Base-by-base conservation (phyloP, 768 basidiomycete species). In the Galerina sulciceps region DNA sequence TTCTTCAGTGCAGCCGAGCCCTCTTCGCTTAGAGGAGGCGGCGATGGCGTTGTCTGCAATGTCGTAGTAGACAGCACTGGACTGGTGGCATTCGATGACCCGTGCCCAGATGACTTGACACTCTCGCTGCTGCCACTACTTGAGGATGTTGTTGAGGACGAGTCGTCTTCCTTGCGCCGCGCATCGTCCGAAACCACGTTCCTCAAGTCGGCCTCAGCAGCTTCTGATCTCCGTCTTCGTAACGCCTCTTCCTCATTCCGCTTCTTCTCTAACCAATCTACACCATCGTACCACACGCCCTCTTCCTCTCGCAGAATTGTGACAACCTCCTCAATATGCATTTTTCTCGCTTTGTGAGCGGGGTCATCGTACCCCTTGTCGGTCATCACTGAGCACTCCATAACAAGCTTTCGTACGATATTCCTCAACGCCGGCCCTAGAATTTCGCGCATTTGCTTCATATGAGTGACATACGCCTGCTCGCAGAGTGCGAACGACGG, bases 31-130 rank as follows among this genome's bases (percentile, higher is more conserved):
- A 71, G 65, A 23, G 89, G 89, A 0, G 89, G 86, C 0, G 90
- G 90, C 1, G 87, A 89, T 0, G 90, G 90, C 6, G 90, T 91
- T n/a, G 90, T 92, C 60, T 87, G 86, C 31, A 91, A 67, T 6
- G 90, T 92, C 8, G 87, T 83, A 1, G 88, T 88, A 11, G 88
- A 90, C 23, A 91, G 67, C 3, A 90, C 89, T 0, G 90, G 90
- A 62, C 89, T 90, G 17, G 90, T 90, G 41, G 71, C 59, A 70
- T 65, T 73, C 18, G 87, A 85, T 4, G 85, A 87, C 20, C 62
- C 67, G 43, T 65, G 60, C 13, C 60, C 65, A 4, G 61, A 62
- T 2, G 61, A 55, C 40, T 64, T 69, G 10, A 59, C 56, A 17
- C 65, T 31, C 26, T 31, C 46, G 38, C 53, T 45, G 22, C 79